Evolutionary conservation across 1,284 basidiomycete genomes (phyloP), one percentile per base, ranked within the genome.

Genomic region (Laetiporus sulphureus): DNA sequence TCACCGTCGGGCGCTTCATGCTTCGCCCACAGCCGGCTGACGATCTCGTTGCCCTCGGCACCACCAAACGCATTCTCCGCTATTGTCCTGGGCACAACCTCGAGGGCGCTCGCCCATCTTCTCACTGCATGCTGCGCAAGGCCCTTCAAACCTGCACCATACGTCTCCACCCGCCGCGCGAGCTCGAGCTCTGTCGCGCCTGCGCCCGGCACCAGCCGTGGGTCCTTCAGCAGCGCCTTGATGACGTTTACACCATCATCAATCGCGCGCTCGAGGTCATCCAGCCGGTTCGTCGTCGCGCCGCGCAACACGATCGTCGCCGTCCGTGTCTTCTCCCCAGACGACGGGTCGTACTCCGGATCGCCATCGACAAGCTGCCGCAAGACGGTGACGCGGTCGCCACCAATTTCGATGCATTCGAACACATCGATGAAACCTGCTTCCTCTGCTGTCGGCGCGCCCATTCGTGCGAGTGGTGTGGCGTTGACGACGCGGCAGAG

Each of bases 231-330:
- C 44, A 99, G 67, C 22, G 89, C 79, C 67, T 98, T 96, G 67
- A 99, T 88, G 32, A 96, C 94, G 64, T 93, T 95, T 52, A 96
- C 92, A 20, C 95, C 96, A 57, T 99, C 95, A 59, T 99, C 96
- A 41, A 99, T 77, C 21, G 94, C 92, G 21, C 96, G 80, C 64
- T 99, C 64, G 40, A 99, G 79, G 62, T 99, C 96, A 61, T 99
- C 96, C 40, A 99, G 69, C 52, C 84, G 82, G 66, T 96, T 98
- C 38, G 91, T 79, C 1, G 96, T 99, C 31, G 96, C 95, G 4
- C 96, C 96, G n/a, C 93, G 80, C 24, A 97, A 70, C n/a, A 97
- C 90, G 61, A 97, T 86, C 18, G 93, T 97, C 25, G 93, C 86
- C 25, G 91, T 97, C 33, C 81, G 72, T 18, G 87, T 86, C 64